Conservation (phyloP, 2,329 filamentous ascomycete species). For the Aspergillus floridensis region DNA sequence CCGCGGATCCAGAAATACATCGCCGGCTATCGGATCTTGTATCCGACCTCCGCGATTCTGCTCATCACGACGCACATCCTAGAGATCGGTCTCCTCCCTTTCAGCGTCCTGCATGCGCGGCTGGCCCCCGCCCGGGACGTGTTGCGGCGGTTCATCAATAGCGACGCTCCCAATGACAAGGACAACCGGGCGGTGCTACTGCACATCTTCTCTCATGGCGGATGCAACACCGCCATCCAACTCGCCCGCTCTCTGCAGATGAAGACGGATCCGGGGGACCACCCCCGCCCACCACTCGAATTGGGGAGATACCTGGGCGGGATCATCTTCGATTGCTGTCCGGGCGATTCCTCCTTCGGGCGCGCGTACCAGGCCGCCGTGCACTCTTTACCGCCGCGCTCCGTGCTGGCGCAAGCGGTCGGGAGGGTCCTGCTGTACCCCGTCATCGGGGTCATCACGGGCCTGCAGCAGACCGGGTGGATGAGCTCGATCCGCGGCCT, state of each 20-base stretch:
- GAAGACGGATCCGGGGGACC: not conserved
- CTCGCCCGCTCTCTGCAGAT: slow-evolving; percentile 4
- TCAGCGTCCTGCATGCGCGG: slow-evolving; percentile 1
- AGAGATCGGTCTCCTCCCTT: slow-evolving; percentile 1
- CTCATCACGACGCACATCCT: slow-evolving; percentile 11
- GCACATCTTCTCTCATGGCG: slow-evolving; percentile 18
- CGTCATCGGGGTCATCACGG: slow-evolving; percentile 12
- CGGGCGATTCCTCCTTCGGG: slow-evolving; percentile 10
- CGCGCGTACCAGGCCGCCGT: slow-evolving; percentile 10
- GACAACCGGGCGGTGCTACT: slow-evolving; percentile 1
- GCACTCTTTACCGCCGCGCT: slow-evolving; percentile 11
- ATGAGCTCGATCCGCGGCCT: slow-evolving; percentile 16
- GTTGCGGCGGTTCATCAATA: not conserved
- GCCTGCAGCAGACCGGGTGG: slow-evolving; percentile 12
- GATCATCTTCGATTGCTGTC: slow-evolving; percentile 16
- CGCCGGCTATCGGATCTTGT: slow-evolving; percentile 7
- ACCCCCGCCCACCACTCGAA: not conserved
- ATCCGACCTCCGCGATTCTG: slow-evolving; percentile 9
- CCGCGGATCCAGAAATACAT: slow-evolving; percentile 14
- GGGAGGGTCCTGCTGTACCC: slow-evolving; percentile 19
- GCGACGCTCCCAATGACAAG: not conserved
- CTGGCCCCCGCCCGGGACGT: slow-evolving; percentile 7
- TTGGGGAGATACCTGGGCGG: not conserved
- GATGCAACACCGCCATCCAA: slow-evolving; percentile 11
- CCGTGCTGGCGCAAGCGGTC: slow-evolving; percentile 9